Base-by-base conservation (phyloP, 1,284 basidiomycete genomes). In the Ganoderma multipileum region DNA sequence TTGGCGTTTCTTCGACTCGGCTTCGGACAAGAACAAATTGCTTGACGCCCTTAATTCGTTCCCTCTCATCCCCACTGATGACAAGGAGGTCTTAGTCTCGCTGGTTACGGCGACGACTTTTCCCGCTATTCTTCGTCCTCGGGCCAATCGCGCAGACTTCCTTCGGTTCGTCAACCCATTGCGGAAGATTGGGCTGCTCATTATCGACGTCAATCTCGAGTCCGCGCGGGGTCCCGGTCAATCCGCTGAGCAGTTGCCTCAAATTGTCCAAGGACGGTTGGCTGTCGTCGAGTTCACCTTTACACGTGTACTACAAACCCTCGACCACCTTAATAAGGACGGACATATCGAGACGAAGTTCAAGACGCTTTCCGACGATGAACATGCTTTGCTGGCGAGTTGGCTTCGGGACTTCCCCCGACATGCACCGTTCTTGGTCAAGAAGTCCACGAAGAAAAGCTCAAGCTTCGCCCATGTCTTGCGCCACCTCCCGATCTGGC, bases 401-500 rank as follows among this genome's bases (percentile, higher is more conserved):
- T 68, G 67, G 67, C 23, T 68, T 18, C 58, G 42, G 3, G 20
- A 54, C 2, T 30, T 14, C 9, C 12, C 58, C 26, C 8, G 47
- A 41, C 3, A 33, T n/a, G 5, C 30, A 28, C 59, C 26, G 6
- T 23, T 18, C 7, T 28, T n/a, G 6, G 33, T 33, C 33, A 33
- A 3, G 8, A 18, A 9, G 0, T 2, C 30, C 33, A 58, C 12
- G 30, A 12, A 33, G 7, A 0, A 16, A n/a, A 38, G 12, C 3
- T 33, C 33, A 38, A 20, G 38, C 6, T 36, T 55, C 16, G 20
- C 42, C n/a, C 36, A 64, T 20, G 36, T 65, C n/a, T 30, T 60
- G 16, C 38, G 54, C 30, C 9, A 23, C 23, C 63, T 72, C 44
- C 67, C 66, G 3, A 67, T 65, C 12, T 72, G 71, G 71, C 44